These are phyloP conservation scores for Botrytis elliptica DNA, from an alignment of 2,329 filamentous ascomycete genomes.

Conservation along the genomic window DNA sequence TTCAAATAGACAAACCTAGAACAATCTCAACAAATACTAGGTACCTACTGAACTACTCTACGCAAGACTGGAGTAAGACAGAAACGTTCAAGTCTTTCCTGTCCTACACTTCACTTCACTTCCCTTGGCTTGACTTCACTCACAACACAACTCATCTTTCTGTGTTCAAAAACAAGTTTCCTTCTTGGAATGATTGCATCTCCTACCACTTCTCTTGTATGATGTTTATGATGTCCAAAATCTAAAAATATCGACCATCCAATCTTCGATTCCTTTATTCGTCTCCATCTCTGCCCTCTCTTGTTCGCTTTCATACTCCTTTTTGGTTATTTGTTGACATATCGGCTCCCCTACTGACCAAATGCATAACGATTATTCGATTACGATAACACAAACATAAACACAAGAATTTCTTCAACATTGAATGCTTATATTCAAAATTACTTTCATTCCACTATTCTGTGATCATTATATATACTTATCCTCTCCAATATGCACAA, in stretches of 20 bases:
- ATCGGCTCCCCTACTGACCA: slow-evolving; percentile 6
- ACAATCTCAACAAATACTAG: background rate
- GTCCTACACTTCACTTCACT: background rate
- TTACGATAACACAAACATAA: slow-evolving; percentile 17
- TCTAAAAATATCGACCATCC: background rate
- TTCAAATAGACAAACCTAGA: background rate
- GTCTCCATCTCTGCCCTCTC: background rate
- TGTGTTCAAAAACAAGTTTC: background rate
- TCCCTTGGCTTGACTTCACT: background rate
- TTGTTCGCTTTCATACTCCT: background rate
- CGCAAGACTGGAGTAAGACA: background rate
- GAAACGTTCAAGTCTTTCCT: background rate
- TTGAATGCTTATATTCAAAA: slow-evolving; percentile 31
- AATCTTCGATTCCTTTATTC: background rate
- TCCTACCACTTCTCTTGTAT: background rate
- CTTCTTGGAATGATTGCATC: background rate
- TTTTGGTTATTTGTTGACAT: slow-evolving; percentile 19
- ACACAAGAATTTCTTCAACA: slow-evolving; percentile 11
- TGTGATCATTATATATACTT: slow-evolving; percentile 27
- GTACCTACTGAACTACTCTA: too few species aligned
- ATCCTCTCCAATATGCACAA: slow-evolving; percentile 33
- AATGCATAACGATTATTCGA: slow-evolving; percentile 2
- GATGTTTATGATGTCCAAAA: background rate
- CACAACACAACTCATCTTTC: background rate
- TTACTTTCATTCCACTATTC: slow-evolving; percentile 27